Percentiles rank a stretch among this genome's conserved stretches.
These are phyloP conservation scores for Candida arabinofermentans DNA, from an alignment of 805 yeast genomes.

Conservation along the genomic window DNA sequence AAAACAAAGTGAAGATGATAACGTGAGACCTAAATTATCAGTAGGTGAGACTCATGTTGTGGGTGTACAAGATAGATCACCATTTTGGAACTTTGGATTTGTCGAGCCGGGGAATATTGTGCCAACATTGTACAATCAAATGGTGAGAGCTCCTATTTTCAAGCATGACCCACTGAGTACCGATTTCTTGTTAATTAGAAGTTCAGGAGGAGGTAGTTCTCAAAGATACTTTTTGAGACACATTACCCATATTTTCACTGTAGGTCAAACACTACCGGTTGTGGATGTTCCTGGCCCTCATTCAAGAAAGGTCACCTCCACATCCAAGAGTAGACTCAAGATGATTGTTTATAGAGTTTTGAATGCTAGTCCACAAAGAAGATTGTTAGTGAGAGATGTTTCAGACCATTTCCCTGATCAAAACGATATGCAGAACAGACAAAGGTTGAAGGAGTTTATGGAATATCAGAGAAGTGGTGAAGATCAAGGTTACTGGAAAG, in stretches of 20 bases:
- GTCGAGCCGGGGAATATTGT: constrained; percentile 93
- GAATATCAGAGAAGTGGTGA: constrained; percentile 92
- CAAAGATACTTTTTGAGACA: constrained; percentile 65
- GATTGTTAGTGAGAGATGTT: constrained; percentile 82
- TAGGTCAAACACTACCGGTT: constrained; percentile 91
- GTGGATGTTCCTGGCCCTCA: constrained; percentile 97
- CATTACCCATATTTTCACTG: constrained; percentile 72
- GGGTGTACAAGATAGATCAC: constrained; percentile 94
- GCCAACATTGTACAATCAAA: constrained; percentile 88
- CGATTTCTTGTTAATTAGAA: constrained; percentile 77
- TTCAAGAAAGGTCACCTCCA: constrained; percentile 91
- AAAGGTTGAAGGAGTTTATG: constrained; percentile 94
- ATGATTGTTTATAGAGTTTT: constrained; percentile 90
- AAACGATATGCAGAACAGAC: constrained; percentile 95
- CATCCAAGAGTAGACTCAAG: constrained; percentile 82
- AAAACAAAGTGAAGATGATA: constrained; percentile 75
- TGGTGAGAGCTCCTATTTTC: constrained; percentile 90
- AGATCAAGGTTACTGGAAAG: constrained; percentile 93
- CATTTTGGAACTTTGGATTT: constrained; percentile 97
- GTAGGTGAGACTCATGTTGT: constrained; percentile 94
- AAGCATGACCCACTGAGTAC: constrained; percentile 75
- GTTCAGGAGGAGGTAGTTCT: constrained; percentile 71
- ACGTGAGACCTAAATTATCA: constrained; percentile 78
- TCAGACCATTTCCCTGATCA: constrained; percentile 94
- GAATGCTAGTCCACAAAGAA: constrained; percentile 65